Evolutionary conservation across 371 early-diverging fungal species (phyloP), one percentile per base, ranked within the genome.

Genomic region (Mucor circinelloides): DNA sequence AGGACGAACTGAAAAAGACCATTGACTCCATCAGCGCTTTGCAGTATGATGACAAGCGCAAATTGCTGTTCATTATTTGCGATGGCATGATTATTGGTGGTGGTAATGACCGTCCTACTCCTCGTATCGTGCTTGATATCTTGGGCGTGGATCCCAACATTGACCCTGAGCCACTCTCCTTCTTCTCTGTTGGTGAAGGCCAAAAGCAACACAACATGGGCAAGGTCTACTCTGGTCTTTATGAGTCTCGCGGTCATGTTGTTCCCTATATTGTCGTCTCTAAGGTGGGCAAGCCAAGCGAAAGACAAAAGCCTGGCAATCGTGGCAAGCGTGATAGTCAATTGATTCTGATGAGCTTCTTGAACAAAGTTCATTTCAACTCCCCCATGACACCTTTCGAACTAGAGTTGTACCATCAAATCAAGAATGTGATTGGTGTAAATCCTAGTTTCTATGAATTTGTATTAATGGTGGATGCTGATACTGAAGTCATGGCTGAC

Each of bases 51-150:
- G 90, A 92, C 74, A 86, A 88, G 23, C 80, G 89, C 27, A 90
- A 93, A 66, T 66, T 95, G 13, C 79, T 95, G n/a, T 85, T 96
- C 63, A 88, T 98, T 38, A 87, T 93, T 34, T 89, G 89, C 23
- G 94, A 94, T 69, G 94, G 94, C 56, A 93, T 93, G 90, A 89
- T 95, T 66, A 86, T 91, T 32, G 98, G 98, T 27, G 84, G 89
- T 63, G 97, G 96, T 28, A 95, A 96, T 71, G 95, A 94, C 60
- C 83, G 90, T 13, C 92, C 95, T 0, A 98, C 98, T 0, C 96
- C 97, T 6, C 83, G 92, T 52, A 96, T 96, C 60, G 90, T 95
- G 0, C 81, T 93, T 44, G 92, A 94, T 63, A 83, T 97, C 44
- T 81, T 97, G 10, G 94, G 94, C 17, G 90, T 94, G 0, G 94